These are phyloP conservation scores for Syncephalastrum monosporum DNA, from an alignment of 371 early-diverging fungal genomes.

Conservation along the genomic window DNA sequence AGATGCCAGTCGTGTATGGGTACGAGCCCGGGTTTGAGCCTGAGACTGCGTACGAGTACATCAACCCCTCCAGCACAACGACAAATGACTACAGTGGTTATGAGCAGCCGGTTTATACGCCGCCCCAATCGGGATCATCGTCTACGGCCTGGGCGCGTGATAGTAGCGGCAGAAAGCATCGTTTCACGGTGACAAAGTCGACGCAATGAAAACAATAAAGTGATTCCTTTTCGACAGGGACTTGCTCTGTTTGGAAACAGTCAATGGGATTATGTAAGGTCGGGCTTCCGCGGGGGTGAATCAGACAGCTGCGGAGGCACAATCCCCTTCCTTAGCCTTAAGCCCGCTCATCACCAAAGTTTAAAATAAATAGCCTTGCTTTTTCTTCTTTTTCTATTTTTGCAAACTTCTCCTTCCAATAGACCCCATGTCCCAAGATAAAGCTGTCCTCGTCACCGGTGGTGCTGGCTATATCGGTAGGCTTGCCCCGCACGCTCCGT, in stretches of 20 bases:
- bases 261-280: slow-evolving; percentile 1
- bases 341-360: slow-evolving; percentile 1
- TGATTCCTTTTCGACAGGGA: slow-evolving; percentile 1
- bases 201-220: slow-evolving; percentile 1
- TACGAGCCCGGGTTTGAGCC: too few species aligned
- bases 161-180: too few species aligned
- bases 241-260: slow-evolving; percentile 1
- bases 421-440: slow-evolving; percentile 8
- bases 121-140: too few species aligned
- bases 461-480: slow-evolving; percentile 60
- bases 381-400: slow-evolving; percentile 2
- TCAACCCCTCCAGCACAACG: too few species aligned
- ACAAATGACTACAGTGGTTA: too few species aligned
- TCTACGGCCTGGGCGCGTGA: too few species aligned
- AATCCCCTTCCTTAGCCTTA: not conserved
- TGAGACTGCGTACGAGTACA: too few species aligned
- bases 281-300: not conserved
- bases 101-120: too few species aligned
- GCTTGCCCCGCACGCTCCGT: not conserved
- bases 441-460: slow-evolving; percentile 48
- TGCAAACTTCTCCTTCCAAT: not conserved
- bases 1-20: too few species aligned
- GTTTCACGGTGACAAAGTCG: not conserved
- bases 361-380: slow-evolving; percentile 4
- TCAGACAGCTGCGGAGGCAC: not conserved